These are phyloP conservation scores for Scalesia atractyloides DNA, from an alignment of 129 eudicot genomes.

Conservation along the genomic window DNA sequence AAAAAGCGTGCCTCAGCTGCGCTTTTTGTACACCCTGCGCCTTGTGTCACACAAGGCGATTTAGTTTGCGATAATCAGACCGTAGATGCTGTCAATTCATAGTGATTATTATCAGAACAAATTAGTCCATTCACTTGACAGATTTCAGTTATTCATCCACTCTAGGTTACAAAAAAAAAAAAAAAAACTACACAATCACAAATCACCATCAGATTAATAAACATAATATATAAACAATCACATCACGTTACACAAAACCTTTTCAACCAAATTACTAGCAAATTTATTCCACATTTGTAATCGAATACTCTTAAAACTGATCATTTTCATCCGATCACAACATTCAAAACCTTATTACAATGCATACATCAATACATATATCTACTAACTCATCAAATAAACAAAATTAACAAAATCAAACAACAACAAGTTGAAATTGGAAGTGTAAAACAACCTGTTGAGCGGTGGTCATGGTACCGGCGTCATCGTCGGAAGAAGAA, in stretches of 20 bases:
- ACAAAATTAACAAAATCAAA: neutral
- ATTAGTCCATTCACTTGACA: neutral
- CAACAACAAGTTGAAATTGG: neutral
- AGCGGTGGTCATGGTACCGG: conserved; percentile 55
- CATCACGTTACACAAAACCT: no score
- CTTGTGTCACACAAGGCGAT: no score
- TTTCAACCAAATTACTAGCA: no score
- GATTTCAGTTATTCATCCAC: neutral
- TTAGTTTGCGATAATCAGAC: no score
- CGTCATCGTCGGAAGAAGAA: conserved; percentile 55
- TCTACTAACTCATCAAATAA: neutral
- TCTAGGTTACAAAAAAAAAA: neutral
- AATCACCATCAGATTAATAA: neutral
- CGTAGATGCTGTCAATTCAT: neutral
- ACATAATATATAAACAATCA: neutral
- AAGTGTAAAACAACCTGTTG: conserved; percentile 45
- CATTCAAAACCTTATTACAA: conserved; percentile 5
- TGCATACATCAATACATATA: conserved; percentile 7
- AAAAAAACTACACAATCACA: neutral
- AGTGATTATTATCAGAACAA: conserved; percentile 13
- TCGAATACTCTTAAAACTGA: neutral
- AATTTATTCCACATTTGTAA: no score
- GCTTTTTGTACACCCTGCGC: no score
- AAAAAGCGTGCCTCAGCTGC: no score
- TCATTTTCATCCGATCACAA: conserved; percentile 17